Evolutionary conservation across 1,284 basidiomycete genomes (phyloP), one percentile per base, ranked within the genome.

Genomic region (Ganoderma leucocontextum): DNA sequence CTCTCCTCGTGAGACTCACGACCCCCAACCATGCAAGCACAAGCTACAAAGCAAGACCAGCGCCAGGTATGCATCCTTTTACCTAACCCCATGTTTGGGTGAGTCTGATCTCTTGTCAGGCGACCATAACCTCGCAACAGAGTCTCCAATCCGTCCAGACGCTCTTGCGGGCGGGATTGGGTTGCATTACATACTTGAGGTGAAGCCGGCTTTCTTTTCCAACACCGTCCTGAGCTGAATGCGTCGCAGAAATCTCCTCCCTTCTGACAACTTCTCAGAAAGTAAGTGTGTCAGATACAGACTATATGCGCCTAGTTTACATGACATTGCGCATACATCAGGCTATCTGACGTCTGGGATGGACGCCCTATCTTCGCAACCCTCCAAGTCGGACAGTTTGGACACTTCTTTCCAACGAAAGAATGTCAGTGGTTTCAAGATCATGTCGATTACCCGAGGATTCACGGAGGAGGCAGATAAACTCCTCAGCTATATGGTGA

Each of bases 401-500:
- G 74, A 81, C 59, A 57, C 74, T 74, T 76, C 78, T 64, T 71
- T 78, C 71, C 65, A 78, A 58, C 70, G 77, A 70, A 70, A 82
- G 47, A 83, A 82, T 71, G 80, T 85, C 19, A 89, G 85, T 72
- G 85, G 86, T 13, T 89, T 89, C 76, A 86, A 85, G 74, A 86
- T 90, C 53, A 87, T 92, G 88, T 91, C 88, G 13, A 86, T 95
- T 73, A 87, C 85, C 39, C 85, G 92, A 29, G 93, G 92, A 4
- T 91, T 88, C 74, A 92, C 92, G 7, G 87, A 90, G 62, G 94
- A 95, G 76, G 94, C 90, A 0, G 93, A 95, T 79, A 89, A 85
- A 70, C 83, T 95, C 52, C 80, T 95, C 55, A 90, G 95, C 75
- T 94, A 91, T 74, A 76, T 95, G 79, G 93, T 94, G 69, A 60